phyloP scores from a whole-genome alignment of 176 grass and related monocot genomes.

The Tuctoria greenei region DNA sequence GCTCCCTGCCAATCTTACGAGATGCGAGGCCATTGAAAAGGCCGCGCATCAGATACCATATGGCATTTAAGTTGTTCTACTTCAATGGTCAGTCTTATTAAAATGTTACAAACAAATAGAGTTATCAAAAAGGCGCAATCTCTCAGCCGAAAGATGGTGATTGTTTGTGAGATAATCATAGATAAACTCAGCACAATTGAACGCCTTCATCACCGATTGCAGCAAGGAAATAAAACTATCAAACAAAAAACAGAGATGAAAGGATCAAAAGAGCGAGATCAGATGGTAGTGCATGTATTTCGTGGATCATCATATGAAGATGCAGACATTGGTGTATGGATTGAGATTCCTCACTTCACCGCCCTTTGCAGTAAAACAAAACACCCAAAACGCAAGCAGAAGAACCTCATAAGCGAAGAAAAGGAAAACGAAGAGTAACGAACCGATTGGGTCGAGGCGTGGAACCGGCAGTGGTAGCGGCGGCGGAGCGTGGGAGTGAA shows the following conservation, averaged over 20 bases:
- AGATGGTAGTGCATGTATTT: slow-evolving; percentile 61
- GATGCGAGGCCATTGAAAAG: slow-evolving; percentile 36
- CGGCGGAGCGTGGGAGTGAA: background rate
- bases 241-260: background rate
- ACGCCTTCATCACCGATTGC: slow-evolving; percentile 46
- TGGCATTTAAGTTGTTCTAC: slow-evolving; percentile 14
- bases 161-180: slow-evolving; percentile 43
- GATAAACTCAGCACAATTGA: slow-evolving; percentile 40
- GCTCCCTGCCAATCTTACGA: slow-evolving; percentile 45
- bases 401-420: background rate
- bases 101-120: no score
- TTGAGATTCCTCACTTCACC: slow-evolving; percentile 45
- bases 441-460: background rate
- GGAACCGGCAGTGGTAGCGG: background rate
- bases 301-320: slow-evolving; percentile 45
- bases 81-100: background rate
- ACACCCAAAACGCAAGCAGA: background rate
- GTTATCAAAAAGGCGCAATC: background rate
- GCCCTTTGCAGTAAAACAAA: background rate
- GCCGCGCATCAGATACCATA: slow-evolving; percentile 57
- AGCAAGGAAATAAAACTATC: background rate
- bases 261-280: slow-evolving; percentile 16
- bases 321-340: slow-evolving; percentile 54
- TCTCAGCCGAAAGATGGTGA: slow-evolving; percentile 64
- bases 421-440: background rate